Evolutionary conservation across 2,329 filamentous ascomycete genomes (phyloP), one percentile per base, ranked within the genome.

Genomic region (Colletotrichum chrysophilum): DNA sequence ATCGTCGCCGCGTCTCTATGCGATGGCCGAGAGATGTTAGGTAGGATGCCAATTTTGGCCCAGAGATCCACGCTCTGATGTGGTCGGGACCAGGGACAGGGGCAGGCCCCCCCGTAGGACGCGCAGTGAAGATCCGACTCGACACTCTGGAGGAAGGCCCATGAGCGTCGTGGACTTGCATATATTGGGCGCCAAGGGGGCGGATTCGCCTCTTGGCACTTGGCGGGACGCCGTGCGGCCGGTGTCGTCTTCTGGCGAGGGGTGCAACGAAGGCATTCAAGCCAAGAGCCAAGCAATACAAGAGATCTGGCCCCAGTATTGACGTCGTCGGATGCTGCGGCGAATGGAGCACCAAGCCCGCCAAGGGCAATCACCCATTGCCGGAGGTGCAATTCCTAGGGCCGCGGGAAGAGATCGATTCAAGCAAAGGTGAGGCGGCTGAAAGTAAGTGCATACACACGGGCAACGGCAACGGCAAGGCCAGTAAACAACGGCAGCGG

Each of bases 31-130:
- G 70, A 76, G 64, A 69, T 66, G 65, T 65, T 30, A 61, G 43
- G 70, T 66, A 65, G 28, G 56, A 76, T 74, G 74, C 70, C 70
- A 74, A 74, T 74, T 76, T 76, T 76, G 64, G 74, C 70, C 64
- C 70, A 66, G 64, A 76, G 70, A 69, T 76, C 56, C 70, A 73
- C 70, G 70, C 48, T 69, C 70, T 69, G 64, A 65, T 68, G 34
- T 60, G 36, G 48, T 58, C 58, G 48, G 48, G 70, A 26, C 38
- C 36, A 61, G 58, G 58, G 58, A 61, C 58, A 30, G 28, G 32
- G 73, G 69, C 43, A 56, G 56, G 30, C 10, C 55, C 68, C 71
- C 30, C 55, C 26, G n/a, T 36, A 34, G 62, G 55, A 67, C 69
- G 52, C 36, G 72, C 61, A 75, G 34, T 34, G 36, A 58, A 62